These are phyloP conservation scores for Hypocrella siamensis DNA, from an alignment of 2,329 filamentous ascomycete genomes.

Conservation along the genomic window DNA sequence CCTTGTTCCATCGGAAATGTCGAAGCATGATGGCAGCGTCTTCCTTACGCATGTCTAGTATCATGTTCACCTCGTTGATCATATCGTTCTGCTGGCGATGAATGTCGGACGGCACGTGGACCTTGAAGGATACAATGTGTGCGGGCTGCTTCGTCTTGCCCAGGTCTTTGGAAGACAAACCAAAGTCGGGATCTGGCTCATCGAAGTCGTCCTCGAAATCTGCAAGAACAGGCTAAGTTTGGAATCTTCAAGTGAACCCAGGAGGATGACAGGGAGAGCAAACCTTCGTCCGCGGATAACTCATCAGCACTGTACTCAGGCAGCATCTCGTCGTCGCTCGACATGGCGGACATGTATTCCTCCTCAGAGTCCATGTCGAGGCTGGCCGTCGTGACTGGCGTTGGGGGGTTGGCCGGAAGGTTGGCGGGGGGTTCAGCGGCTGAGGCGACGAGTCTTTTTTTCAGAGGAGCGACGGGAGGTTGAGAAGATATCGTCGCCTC, in stretches of 20 bases:
- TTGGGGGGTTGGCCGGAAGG: constrained; percentile 34
- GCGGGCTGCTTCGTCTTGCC: constrained; percentile 55
- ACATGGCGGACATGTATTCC: constrained; percentile 75
- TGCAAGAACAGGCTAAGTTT: constrained; percentile 9
- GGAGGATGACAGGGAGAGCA: constrained; percentile 4
- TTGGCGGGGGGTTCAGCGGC: constrained; percentile 26
- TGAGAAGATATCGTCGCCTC: constrained; percentile 42
- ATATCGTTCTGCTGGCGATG: constrained; percentile 73
- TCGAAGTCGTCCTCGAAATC: constrained; percentile 44
- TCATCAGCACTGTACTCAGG: constrained; percentile 67
- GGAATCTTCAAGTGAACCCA: constrained; percentile 3
- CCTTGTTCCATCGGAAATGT: constrained; percentile 90
- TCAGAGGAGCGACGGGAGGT: constrained; percentile 24
- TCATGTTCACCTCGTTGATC: constrained; percentile 79
- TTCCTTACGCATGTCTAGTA: constrained; percentile 78
- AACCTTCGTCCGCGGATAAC: constrained; percentile 37
- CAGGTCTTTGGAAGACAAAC: constrained; percentile 41
- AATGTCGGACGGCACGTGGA: constrained; percentile 68
- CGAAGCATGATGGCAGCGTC: constrained; percentile 81
- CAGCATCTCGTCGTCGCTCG: constrained; percentile 57
- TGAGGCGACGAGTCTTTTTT: constrained; percentile 43
- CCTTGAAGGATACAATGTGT: constrained; percentile 74
- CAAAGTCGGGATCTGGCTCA: constrained; percentile 38
- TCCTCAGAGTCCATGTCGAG: constrained; percentile 87
- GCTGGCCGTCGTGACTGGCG: constrained; percentile 36